Conservation (phyloP, 2,329 filamentous ascomycete species). For the Colletotrichum godetiae region DNA sequence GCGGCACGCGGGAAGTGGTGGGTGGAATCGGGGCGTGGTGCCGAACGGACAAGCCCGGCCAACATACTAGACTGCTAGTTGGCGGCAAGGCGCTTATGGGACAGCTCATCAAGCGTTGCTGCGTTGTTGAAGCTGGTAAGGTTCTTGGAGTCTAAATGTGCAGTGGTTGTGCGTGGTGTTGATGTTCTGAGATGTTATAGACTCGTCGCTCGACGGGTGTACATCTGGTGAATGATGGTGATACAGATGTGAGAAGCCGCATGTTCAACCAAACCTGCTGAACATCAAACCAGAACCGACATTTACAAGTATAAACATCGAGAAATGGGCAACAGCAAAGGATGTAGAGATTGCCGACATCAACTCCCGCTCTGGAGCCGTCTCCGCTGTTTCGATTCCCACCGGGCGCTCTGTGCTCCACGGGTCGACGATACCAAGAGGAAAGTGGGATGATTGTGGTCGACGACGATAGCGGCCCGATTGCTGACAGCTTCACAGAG, state of each 20-base stretch:
- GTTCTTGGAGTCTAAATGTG: background rate
- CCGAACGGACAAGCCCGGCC: background rate
- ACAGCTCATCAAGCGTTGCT: background rate
- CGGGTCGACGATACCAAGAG: background rate
- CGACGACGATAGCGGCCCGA: slow-evolving; percentile 2
- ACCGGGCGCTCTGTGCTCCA: background rate
- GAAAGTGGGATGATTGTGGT: background rate
- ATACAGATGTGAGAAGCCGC: background rate
- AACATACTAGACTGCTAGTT: background rate
- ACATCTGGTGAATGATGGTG: background rate
- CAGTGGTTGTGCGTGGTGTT: background rate
- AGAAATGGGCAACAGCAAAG: background rate
- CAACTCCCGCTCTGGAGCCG: slow-evolving; percentile 29
- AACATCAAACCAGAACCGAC: background rate
- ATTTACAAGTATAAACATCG: background rate
- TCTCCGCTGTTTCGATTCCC: slow-evolving; percentile 22
- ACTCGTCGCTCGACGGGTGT: background rate
- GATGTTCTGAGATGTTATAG: background rate
- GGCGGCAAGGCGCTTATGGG: background rate
- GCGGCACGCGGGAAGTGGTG: background rate
- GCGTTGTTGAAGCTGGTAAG: background rate
- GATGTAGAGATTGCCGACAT: slow-evolving; percentile 21
- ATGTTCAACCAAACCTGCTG: background rate
- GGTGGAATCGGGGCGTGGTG: background rate
- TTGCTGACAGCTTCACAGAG: background rate